Evolutionary conservation across 2,329 filamentous ascomycete genomes (phyloP).

Genomic region (Chaetomiaceae sp.): DNA sequence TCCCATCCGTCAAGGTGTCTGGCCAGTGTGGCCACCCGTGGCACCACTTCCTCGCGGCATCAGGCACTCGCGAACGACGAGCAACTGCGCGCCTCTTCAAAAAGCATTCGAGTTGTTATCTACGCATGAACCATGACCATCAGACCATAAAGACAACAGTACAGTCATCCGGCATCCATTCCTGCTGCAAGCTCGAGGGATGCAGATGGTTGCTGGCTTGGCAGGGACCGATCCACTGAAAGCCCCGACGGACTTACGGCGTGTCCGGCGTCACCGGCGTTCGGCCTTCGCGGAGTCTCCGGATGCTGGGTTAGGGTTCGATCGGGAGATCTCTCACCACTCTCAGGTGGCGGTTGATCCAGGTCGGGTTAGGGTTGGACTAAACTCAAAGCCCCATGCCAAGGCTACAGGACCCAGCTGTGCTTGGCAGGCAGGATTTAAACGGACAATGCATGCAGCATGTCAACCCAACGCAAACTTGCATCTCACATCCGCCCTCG

Average conservation of each 20-base stretch:
- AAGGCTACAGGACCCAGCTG: no score
- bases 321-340: no score
- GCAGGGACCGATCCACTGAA: slow-evolving; percentile 4
- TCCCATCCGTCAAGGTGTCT: slow-evolving; percentile 6
- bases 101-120: neutral
- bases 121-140: no score
- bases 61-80: neutral
- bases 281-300: neutral
- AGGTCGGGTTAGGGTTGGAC: slow-evolving; percentile 3
- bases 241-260: neutral
- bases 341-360: neutral
- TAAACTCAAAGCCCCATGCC: no score
- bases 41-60: slow-evolving; percentile 1
- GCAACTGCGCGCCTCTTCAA: neutral
- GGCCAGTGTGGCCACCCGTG: slow-evolving; percentile 12
- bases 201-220: no score
- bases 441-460: no score
- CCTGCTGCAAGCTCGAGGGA: no score
- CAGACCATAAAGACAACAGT: no score
- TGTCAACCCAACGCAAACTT: no score
- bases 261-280: neutral
- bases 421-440: no score
- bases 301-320: slow-evolving; percentile 7
- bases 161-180: no score
- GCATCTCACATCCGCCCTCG: no score